phyloP scores from a whole-genome alignment of 75 land plant genomes.

The Azolla pinnata region DNA sequence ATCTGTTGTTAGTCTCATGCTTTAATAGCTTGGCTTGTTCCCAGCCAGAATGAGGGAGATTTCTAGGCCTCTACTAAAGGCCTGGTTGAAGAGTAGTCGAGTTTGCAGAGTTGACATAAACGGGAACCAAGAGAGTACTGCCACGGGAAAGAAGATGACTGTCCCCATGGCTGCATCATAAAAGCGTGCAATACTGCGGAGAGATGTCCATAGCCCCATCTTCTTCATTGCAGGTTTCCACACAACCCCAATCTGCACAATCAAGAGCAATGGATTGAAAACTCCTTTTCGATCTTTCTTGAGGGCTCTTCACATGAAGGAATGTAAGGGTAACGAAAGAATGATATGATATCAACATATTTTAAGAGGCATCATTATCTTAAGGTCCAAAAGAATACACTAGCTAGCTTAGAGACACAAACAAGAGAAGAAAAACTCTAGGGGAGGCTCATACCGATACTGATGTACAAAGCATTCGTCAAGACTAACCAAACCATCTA shows the following conservation, averaged over 20 bases:
- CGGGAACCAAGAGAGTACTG: conserved; percentile 94
- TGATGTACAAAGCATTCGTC: no score
- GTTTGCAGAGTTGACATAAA: conserved; percentile 94
- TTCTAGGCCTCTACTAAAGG: conserved; percentile 95
- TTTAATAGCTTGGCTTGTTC: conserved; percentile 89
- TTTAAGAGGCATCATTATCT: no score
- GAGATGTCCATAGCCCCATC: conserved; percentile 72
- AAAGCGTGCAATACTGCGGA: conserved; percentile 69
- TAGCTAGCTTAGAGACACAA: no score
- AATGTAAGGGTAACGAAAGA: no score
- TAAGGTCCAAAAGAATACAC: no score
- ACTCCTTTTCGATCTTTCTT: not conserved
- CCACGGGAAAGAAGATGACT: conserved; percentile 71
- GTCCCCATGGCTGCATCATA: conserved; percentile 96
- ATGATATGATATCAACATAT: no score
- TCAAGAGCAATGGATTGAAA: not conserved
- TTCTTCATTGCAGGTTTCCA: conserved; percentile 47
- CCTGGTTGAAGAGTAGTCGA: conserved; percentile 93
- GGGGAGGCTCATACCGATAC: no score
- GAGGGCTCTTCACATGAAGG: no score
- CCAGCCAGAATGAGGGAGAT: conserved; percentile 92
- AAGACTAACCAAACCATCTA: no score
- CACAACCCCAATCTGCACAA: conserved; percentile 63
- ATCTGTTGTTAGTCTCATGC: no score
- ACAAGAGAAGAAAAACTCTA: no score